phyloP scores from a whole-genome alignment of 2,329 filamentous ascomycete genomes.

The Cercospora beticola region DNA sequence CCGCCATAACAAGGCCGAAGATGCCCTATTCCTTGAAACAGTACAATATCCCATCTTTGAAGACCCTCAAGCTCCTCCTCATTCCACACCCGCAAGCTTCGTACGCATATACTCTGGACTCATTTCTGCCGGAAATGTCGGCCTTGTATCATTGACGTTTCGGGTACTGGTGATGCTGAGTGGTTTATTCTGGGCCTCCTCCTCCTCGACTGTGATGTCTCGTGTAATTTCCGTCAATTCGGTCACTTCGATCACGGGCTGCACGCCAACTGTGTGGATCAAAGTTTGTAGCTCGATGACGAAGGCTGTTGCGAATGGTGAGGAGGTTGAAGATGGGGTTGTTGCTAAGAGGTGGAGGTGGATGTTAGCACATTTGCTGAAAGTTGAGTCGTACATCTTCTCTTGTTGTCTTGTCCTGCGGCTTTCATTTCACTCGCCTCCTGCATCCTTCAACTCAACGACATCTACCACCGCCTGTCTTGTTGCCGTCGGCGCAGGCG shows the following conservation, averaged over 20 bases:
- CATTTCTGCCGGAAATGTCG: background rate
- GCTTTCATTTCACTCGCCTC: background rate
- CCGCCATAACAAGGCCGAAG: no score
- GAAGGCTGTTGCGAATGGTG: background rate
- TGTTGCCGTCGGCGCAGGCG: background rate
- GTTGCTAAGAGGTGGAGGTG: no score
- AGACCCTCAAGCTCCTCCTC: background rate
- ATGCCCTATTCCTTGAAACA: background rate
- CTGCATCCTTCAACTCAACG: background rate
- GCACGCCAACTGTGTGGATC: slow-evolving; percentile 6
- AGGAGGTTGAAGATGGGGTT: background rate
- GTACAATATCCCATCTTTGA: no score
- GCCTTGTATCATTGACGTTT: background rate
- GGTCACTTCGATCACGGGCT: background rate
- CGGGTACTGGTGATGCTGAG: background rate
- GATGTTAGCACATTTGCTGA: background rate
- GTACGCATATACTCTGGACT: background rate
- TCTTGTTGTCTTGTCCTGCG: background rate
- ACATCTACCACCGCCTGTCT: background rate
- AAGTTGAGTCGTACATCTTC: background rate
- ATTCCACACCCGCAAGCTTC: background rate
- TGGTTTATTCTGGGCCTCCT: background rate
- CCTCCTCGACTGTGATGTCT: background rate
- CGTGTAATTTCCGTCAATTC: slow-evolving; percentile 8
- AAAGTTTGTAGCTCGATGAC: slow-evolving; percentile 7